phyloP scores from a whole-genome alignment of 257 asterid species.

The Ilex asprella region DNA sequence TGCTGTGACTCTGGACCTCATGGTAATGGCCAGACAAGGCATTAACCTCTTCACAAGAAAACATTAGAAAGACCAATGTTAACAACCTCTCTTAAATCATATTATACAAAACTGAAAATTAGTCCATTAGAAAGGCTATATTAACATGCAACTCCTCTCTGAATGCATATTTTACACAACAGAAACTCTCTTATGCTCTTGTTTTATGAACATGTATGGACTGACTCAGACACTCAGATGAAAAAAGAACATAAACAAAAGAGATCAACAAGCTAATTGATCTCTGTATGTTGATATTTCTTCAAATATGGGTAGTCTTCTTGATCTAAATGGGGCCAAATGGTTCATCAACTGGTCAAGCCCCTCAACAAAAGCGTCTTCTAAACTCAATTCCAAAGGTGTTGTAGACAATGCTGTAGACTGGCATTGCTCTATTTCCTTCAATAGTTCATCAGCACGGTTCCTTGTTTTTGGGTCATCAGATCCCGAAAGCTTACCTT shows the following conservation, averaged over 20 bases:
- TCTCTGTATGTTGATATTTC: conserved; percentile 70
- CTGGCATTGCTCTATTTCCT: conserved; percentile 38
- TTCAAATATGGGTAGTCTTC: conserved; percentile 87
- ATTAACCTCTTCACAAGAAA: no score
- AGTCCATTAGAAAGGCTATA: no score
- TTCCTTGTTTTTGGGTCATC: conserved; percentile 49
- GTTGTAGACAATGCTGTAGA: conserved; percentile 7
- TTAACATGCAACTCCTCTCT: no score
- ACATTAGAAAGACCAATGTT: no score
- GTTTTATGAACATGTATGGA: no score
- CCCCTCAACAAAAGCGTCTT: conserved; percentile 55
- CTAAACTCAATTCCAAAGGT: conserved; percentile 24
- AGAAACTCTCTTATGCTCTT: background rate
- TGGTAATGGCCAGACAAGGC: no score
- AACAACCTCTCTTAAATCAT: no score
- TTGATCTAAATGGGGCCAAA: conserved; percentile 56
- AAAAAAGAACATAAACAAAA: background rate
- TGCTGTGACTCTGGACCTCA: no score
- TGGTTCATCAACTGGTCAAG: conserved; percentile 66
- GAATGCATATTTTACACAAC: background rate
- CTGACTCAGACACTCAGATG: conserved; percentile 1
- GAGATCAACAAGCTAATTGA: conserved; percentile 77
- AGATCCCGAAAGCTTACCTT: conserved; percentile 41
- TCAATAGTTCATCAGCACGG: conserved; percentile 48
- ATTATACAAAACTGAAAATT: no score